Conservation (phyloP, 2,329 filamentous ascomycete genomes). For the Fusarium dimerum region DNA sequence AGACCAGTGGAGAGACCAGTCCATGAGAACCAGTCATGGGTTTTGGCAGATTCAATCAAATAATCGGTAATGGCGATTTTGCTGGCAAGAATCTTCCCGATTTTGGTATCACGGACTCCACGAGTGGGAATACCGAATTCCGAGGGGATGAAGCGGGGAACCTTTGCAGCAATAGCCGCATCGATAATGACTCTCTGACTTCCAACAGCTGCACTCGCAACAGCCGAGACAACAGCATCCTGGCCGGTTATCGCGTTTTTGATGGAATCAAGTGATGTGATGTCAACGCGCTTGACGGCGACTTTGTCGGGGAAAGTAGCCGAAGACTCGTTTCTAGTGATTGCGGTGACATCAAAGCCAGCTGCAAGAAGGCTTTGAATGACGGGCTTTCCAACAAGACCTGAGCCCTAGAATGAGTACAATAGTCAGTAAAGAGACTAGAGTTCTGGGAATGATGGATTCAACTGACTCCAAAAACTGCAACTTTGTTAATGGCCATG, state of each 20-base stretch:
- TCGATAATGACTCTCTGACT: conserved; percentile 7
- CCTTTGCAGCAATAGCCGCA: neutral
- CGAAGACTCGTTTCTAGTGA: conserved; percentile 11
- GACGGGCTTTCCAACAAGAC: conserved; percentile 4
- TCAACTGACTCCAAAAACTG: too few relatives aligned
- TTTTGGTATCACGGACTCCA: conserved; percentile 1
- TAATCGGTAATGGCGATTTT: conserved; percentile 7
- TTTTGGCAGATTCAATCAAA: conserved; percentile 12
- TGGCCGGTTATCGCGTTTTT: conserved; percentile 6
- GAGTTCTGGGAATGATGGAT: too few relatives aligned
- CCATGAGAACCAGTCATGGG: conserved; percentile 51
- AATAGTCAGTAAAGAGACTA: too few relatives aligned
- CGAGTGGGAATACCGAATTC: conserved; percentile 2
- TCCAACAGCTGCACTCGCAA: conserved; percentile 5
- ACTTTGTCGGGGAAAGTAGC: conserved; percentile 10
- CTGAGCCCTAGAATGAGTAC: neutral
- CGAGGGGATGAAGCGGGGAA: neutral
- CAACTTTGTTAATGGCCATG: too few relatives aligned
- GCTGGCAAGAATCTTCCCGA: neutral
- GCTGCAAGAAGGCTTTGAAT: conserved; percentile 7
- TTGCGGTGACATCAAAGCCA: conserved; percentile 6
- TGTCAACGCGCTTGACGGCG: conserved; percentile 6
- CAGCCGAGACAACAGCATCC: conserved; percentile 9
- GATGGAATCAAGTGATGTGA: conserved; percentile 4
- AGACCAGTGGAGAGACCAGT: conserved; percentile 58